phyloP scores from a whole-genome alignment of 768 basidiomycete species.

The Grammothele lineata region DNA sequence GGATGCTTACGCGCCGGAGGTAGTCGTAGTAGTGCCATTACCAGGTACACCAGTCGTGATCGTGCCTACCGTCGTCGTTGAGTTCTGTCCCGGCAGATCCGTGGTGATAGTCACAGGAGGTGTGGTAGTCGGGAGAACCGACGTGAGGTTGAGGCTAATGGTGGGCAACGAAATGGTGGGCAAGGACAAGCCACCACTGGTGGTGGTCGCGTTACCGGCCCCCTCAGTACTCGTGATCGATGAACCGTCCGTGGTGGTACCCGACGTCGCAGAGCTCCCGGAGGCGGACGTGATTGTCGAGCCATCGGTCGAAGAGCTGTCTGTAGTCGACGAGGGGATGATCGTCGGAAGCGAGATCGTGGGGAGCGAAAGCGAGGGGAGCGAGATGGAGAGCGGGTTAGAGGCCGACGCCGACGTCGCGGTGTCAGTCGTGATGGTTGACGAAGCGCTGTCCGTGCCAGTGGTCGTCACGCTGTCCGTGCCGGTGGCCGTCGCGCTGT shows the following conservation, averaged over 20 bases:
- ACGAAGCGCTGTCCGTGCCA: constrained; percentile 2
- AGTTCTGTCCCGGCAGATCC: too few species aligned
- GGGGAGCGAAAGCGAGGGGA: not conserved
- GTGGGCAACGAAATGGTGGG: not conserved
- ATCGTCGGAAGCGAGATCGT: not conserved
- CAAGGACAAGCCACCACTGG: not conserved
- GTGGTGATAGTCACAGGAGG: not conserved
- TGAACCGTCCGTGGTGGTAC: not conserved
- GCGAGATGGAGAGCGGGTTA: not conserved
- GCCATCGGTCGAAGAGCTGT: not conserved
- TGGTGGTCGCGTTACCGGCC: not conserved
- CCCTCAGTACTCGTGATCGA: not conserved
- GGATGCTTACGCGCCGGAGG: too few species aligned
- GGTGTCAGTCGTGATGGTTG: not conserved
- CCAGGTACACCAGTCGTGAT: too few species aligned
- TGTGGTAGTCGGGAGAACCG: constrained; percentile 2
- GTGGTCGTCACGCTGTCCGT: constrained; percentile 4
- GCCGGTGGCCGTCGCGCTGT: constrained; percentile 3
- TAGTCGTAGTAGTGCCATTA: too few species aligned
- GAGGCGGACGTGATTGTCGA: not conserved
- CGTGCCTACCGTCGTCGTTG: too few species aligned
- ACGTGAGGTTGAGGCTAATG: constrained; percentile 6
- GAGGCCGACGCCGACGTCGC: not conserved
- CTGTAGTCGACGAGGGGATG: not conserved
- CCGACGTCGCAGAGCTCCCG: not conserved